A percentile compares a stretch with the other conserved stretches of the same genome.
Conservation (phyloP, 2,329 filamentous ascomycete species). For the Verticillium nubilum region DNA sequence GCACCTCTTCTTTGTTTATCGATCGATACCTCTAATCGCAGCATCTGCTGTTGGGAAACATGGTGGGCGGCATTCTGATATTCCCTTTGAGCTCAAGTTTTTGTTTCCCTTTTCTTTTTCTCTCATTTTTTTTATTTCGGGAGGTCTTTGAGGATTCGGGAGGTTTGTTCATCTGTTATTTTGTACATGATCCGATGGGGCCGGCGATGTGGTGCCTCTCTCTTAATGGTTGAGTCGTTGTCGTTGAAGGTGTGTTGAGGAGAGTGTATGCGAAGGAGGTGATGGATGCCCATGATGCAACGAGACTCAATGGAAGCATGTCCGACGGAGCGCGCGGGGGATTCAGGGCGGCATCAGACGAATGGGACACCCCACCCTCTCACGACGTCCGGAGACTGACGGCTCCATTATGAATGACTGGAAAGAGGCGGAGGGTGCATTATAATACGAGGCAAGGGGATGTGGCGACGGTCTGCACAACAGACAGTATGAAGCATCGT, state of each 20-base stretch:
- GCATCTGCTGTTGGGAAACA: background rate
- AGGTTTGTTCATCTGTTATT: background rate
- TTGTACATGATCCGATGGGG: background rate
- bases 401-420: constrained; percentile 8
- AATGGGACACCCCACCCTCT: constrained; percentile 1
- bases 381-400: constrained; percentile 9
- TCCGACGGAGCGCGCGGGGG: background rate
- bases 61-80: background rate
- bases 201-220: background rate
- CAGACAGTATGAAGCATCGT: background rate
- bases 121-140: background rate
- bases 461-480: too few relatives aligned
- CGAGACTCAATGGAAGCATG: constrained; percentile 11
- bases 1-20: background rate
- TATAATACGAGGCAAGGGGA: background rate
- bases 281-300: constrained; percentile 4
- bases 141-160: background rate
- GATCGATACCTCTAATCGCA: background rate
- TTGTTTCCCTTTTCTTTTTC: background rate
- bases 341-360: background rate
- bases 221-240: background rate
- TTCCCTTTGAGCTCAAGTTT: too few relatives aligned
- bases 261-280: background rate
- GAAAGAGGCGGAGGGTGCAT: background rate
- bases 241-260: background rate